Evolutionary conservation across 306 rosid species (phyloP).

Genomic region (Quercus variabilis): DNA sequence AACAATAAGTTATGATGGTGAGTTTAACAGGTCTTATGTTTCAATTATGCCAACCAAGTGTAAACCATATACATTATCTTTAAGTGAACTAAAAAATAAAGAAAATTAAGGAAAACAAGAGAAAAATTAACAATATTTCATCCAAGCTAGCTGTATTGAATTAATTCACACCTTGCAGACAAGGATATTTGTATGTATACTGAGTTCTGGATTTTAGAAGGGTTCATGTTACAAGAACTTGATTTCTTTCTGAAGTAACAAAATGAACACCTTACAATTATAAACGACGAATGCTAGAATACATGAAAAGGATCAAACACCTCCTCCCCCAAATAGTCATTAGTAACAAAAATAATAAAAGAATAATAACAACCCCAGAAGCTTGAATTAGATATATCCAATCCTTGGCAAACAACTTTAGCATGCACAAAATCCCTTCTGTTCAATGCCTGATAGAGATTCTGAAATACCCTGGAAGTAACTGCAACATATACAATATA

Average conservation of each 20-base stretch:
- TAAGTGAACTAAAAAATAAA: neutral
- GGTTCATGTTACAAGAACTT: neutral
- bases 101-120: neutral
- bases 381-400: conserved; percentile 9
- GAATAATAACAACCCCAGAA: neutral
- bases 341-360: conserved; percentile 1
- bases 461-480: conserved; percentile 76
- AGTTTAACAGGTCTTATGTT: neutral
- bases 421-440: conserved; percentile 74
- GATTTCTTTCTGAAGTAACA: neutral
- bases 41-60: neutral
- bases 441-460: conserved; percentile 65
- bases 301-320: conserved; percentile 4
- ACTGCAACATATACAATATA: conserved; percentile 38
- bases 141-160: neutral
- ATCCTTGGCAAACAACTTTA: conserved; percentile 14
- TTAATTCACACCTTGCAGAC: neutral
- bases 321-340: conserved; percentile 17
- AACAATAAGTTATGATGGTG: no score
- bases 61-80: neutral
- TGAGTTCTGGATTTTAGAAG: neutral
- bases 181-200: neutral
- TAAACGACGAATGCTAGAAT: neutral
- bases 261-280: neutral
- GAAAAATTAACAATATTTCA: neutral